Evolutionary conservation across 768 basidiomycete genomes (phyloP).

Genomic region (Agrocybe chaxingu): DNA sequence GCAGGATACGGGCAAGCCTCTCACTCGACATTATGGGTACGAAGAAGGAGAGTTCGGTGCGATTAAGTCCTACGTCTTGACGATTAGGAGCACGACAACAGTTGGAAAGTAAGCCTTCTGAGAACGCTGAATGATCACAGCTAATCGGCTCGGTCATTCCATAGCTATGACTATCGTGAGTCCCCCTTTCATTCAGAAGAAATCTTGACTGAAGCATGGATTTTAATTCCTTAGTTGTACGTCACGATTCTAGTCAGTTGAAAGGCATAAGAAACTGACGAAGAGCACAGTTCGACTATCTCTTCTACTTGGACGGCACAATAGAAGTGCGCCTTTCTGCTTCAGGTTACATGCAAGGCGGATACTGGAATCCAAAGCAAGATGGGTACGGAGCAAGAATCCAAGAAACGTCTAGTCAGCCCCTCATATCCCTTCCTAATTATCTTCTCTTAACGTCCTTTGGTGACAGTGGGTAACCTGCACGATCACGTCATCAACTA

Average conservation of each 20-base stretch:
- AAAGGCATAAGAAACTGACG: not conserved
- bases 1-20: conserved; percentile 53
- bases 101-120: conserved; percentile 54
- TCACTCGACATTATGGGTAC: conserved; percentile 57
- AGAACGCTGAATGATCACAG: not conserved
- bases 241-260: not conserved
- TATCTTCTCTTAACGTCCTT: not conserved
- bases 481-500: conserved; percentile 70
- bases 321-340: conserved; percentile 68
- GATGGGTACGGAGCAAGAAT: conserved; percentile 53
- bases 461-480: conserved; percentile 53
- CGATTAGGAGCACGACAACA: conserved; percentile 54
- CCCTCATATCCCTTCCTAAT: conserved; percentile 13
- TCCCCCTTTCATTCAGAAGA: conserved; percentile 3
- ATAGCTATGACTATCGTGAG: conserved; percentile 54
- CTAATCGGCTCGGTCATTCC: not conserved
- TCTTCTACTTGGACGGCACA: conserved; percentile 63
- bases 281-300: conserved; percentile 53
- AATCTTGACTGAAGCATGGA: not conserved
- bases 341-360: conserved; percentile 67
- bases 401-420: conserved; percentile 47
- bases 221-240: conserved; percentile 24
- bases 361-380: conserved; percentile 51
- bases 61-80: conserved; percentile 56
- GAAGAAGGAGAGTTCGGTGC: conserved; percentile 55